These are phyloP conservation scores for Cordyceps cateniannulata DNA, from an alignment of 2,329 filamentous ascomycete genomes.

Conservation along the genomic window DNA sequence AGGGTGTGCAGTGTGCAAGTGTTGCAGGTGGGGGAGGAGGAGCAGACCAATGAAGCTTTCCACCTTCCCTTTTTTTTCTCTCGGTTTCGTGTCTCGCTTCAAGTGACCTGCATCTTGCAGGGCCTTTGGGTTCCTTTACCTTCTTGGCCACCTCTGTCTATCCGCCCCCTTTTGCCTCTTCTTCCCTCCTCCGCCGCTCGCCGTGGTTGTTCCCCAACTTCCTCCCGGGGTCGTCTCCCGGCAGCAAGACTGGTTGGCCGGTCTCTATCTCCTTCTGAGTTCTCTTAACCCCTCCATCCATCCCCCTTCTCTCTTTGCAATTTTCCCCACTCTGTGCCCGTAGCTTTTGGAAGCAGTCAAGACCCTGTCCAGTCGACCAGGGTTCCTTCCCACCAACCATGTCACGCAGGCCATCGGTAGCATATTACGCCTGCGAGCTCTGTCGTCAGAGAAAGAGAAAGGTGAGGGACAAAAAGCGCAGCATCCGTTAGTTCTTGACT, in stretches of 20 bases:
- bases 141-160: too few species aligned
- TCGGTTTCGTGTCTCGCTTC: neutral
- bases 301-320: neutral
- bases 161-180: neutral
- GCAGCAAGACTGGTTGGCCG: neutral
- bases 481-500: too few species aligned
- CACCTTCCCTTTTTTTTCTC: neutral
- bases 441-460: conserved; percentile 10
- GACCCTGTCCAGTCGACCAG: neutral
- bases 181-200: neutral
- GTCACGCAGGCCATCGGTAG: neutral
- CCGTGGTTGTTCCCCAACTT: too few species aligned
- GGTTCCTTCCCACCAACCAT: neutral
- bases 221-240: neutral
- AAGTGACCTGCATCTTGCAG: neutral
- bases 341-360: neutral
- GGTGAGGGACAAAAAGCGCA: neutral
- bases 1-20: too few species aligned
- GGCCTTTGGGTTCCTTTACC: too few species aligned
- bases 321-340: too few species aligned
- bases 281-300: neutral
- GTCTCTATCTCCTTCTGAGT: neutral
- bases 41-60: too few species aligned
- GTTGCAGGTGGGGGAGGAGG: too few species aligned
- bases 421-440: conserved; percentile 7